Percentiles rank a stretch among this genome's conserved stretches.
Conservation (phyloP, 2,329 filamentous ascomycete genomes). For the Rachicladosporium sp. region DNA sequence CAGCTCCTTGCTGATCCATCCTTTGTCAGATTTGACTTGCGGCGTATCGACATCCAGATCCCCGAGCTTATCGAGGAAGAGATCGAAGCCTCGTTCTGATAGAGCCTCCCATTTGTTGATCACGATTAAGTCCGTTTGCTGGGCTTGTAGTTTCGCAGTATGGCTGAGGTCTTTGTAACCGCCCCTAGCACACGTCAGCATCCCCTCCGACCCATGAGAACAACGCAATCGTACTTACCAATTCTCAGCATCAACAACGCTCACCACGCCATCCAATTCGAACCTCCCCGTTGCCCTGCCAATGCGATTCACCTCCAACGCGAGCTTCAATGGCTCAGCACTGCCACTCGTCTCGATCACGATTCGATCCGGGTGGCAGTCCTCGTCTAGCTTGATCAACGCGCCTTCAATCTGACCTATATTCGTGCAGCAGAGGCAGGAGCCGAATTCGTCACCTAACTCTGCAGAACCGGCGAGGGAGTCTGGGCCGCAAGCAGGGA, state of each 20-base stretch:
- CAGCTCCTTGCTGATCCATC: slow-evolving; percentile 64
- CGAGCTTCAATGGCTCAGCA: slow-evolving; percentile 71
- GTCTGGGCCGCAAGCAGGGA: slow-evolving; percentile 71
- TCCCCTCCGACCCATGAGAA: too few species aligned
- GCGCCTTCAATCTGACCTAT: slow-evolving; percentile 81
- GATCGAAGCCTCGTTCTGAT: slow-evolving; percentile 61
- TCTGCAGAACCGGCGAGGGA: slow-evolving; percentile 85
- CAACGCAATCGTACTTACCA: slow-evolving; percentile 38
- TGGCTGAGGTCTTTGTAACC: slow-evolving; percentile 86
- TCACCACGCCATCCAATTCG: slow-evolving; percentile 74
- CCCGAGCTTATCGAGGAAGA: slow-evolving; percentile 64
- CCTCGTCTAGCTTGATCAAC: slow-evolving; percentile 56
- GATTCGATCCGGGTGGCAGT: slow-evolving; percentile 63
- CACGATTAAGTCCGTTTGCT: slow-evolving; percentile 80
- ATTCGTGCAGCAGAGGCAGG: slow-evolving; percentile 97
- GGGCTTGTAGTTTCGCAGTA: slow-evolving; percentile 76
- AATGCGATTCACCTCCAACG: slow-evolving; percentile 78
- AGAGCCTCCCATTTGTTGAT: slow-evolving; percentile 87
- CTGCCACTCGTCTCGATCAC: slow-evolving; percentile 87
- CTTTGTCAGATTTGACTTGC: slow-evolving; percentile 74
- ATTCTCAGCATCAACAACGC: slow-evolving; percentile 87
- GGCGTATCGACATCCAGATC: slow-evolving; percentile 65
- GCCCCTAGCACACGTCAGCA: slow-evolving; percentile 20
- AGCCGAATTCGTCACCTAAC: slow-evolving; percentile 56
- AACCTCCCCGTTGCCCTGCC: slow-evolving; percentile 58